Evolutionary conservation across 139 green algal genomes (phyloP).

Genomic region (Eudorina sp.): DNA sequence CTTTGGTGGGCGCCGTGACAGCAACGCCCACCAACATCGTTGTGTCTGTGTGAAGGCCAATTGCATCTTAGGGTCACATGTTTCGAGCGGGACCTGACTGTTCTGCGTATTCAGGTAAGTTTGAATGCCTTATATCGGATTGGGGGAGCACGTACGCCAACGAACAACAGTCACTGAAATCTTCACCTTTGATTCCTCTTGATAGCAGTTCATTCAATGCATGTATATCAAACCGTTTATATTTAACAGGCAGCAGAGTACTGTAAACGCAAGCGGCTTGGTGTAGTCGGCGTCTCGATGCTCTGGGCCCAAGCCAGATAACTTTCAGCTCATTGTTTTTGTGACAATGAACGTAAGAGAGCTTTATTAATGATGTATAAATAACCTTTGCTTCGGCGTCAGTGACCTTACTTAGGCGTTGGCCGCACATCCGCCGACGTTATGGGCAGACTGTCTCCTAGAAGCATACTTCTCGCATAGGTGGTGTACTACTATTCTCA

Average conservation of each 20-base stretch:
- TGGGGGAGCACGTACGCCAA: neutral
- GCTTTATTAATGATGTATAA: neutral
- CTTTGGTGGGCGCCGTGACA: neutral
- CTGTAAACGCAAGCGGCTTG: too few relatives aligned
- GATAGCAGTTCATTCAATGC: too few relatives aligned
- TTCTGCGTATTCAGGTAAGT: too few relatives aligned
- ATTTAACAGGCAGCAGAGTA: too few relatives aligned
- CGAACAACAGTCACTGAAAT: constrained; percentile 4
- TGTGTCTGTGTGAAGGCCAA: neutral
- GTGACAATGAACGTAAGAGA: neutral
- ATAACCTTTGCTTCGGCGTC: too few relatives aligned
- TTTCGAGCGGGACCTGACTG: too few relatives aligned
- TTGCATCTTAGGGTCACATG: too few relatives aligned
- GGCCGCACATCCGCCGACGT: neutral
- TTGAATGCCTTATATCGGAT: neutral
- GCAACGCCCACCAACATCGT: constrained; percentile 9
- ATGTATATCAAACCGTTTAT: too few relatives aligned
- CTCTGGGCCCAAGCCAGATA: too few relatives aligned
- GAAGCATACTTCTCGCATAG: neutral
- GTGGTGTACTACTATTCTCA: neutral
- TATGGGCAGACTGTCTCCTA: neutral
- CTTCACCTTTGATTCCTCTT: neutral
- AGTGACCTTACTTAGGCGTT: neutral
- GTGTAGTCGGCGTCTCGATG: too few relatives aligned
- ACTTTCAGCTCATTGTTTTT: too few relatives aligned